These are phyloP conservation scores for Acrocalymma vagum DNA, from an alignment of 2,329 filamentous ascomycete genomes.

Conservation along the genomic window DNA sequence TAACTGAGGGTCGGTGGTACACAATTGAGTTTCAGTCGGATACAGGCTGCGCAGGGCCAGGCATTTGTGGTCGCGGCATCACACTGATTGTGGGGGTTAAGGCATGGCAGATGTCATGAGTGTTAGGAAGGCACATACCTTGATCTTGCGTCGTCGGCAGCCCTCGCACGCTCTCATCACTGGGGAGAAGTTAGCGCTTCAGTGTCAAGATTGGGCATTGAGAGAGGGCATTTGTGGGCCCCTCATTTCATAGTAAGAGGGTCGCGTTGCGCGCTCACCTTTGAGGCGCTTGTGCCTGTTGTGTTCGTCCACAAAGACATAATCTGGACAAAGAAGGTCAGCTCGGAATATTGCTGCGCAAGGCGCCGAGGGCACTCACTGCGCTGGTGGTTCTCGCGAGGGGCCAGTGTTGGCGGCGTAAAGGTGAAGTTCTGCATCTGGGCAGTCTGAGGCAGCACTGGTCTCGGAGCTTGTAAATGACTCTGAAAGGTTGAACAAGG, in stretches of 20 bases:
- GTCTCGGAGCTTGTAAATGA: too few species aligned
- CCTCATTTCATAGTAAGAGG: too few species aligned
- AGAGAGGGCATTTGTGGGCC: background rate
- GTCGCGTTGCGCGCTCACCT: conserved; percentile 62
- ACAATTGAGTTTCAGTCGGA: conserved; percentile 90
- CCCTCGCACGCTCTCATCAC: conserved; percentile 98
- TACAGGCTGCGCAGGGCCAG: conserved; percentile 96
- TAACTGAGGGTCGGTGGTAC: conserved; percentile 85
- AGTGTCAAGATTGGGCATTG: conserved; percentile 1
- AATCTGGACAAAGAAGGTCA: conserved; percentile 68
- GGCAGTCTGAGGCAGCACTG: conserved; percentile 71
- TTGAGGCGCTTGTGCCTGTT: conserved; percentile 97
- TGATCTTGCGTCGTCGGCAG: conserved; percentile 94
- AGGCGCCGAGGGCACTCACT: conserved; percentile 64
- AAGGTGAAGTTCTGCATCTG: conserved; percentile 81
- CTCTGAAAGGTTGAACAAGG: too few species aligned
- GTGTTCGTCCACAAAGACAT: conserved; percentile 98
- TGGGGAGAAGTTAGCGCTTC: conserved; percentile 50
- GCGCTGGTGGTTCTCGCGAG: conserved; percentile 82
- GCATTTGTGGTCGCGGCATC: conserved; percentile 96
- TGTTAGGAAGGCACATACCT: too few species aligned
- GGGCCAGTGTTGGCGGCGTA: conserved; percentile 69
- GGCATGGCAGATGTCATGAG: too few species aligned
- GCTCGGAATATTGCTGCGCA: too few species aligned
- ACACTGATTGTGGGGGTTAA: too few species aligned